Base-by-base conservation (phyloP, 257 asterid genomes). In the Solanum clarkiae region DNA sequence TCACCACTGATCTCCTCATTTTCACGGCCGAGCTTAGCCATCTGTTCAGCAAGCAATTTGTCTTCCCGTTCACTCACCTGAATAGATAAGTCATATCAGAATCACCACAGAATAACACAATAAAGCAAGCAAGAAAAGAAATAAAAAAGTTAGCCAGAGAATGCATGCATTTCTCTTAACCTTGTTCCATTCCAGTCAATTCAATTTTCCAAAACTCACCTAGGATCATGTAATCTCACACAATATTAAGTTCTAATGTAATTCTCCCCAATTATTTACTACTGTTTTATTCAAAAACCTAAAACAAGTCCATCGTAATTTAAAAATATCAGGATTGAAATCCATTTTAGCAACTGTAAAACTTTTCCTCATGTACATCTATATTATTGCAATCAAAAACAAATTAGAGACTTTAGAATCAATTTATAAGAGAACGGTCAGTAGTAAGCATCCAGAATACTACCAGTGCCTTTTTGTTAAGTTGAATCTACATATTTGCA, bases 61-160 rank as follows among this genome's bases (percentile, higher is more conserved):
- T 95, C 98, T 89, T 96, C 98, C 87, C 98, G 92, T 86, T 96
- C 98, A 51, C 99, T 96, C 95, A 96, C 98, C 99, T 96, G 86
- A 57, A 53, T 18, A 79, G 83, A 79, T 18, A 5, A 79, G 22
- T 53, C 83, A 29, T 17, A 53, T 79, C 83, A 79, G 83, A 29
- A 53, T 53, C 49, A 10, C 49, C 83, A 79, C 49, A 53, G 29
- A 65, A 79, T 29, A 26, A 29, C 65, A 51, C 2, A 32, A 29
- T 26, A 26, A 45, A 26, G 82, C 26, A 77, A 77, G 63, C 63
- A 77, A 26, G 24, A 53, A 77, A 51, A 51, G 45, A 14, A 74
- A 4, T 0, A 49, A 75, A 75, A 75, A 15, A 51, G 4, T 10
- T 20, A 75, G 45, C 24, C 82, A 51, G 26, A 51, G 82, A 77